phyloP scores from a whole-genome alignment of 2,329 filamentous ascomycete genomes.

The Orbilia quercus region DNA sequence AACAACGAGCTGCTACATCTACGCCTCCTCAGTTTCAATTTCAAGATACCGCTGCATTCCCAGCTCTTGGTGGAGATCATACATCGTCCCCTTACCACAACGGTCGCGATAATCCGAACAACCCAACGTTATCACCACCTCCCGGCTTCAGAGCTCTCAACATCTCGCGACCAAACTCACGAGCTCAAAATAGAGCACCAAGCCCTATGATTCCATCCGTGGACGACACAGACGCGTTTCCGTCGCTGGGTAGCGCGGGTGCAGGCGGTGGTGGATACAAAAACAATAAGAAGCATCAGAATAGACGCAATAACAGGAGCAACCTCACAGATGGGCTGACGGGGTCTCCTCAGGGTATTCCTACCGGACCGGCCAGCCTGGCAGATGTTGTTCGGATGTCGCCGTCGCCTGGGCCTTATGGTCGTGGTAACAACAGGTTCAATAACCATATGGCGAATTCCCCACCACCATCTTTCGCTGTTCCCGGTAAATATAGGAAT shows the following conservation, averaged over 20 bases:
- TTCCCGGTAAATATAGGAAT: conserved; percentile 52
- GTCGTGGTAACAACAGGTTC: conserved; percentile 44
- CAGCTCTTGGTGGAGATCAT: conserved; percentile 74
- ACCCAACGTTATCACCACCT: conserved; percentile 66
- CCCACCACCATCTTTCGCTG: conserved; percentile 42
- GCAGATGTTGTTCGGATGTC: conserved; percentile 97
- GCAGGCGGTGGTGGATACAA: conserved; percentile 61
- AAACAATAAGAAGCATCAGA: conserved; percentile 79
- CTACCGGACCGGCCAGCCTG: conserved; percentile 75
- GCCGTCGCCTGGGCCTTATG: conserved; percentile 75
- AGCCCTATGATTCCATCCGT: conserved; percentile 76
- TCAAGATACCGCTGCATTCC: conserved; percentile 86
- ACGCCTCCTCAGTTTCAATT: conserved; percentile 78
- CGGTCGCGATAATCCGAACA: conserved; percentile 57
- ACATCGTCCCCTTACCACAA: conserved; percentile 54
- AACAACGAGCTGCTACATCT: conserved; percentile 73
- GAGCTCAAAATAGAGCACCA: conserved; percentile 74
- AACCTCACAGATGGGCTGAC: conserved; percentile 76
- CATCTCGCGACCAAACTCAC: conserved; percentile 81
- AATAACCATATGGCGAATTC: conserved; percentile 53
- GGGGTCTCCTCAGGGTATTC: conserved; percentile 68
- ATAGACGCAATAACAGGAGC: conserved; percentile 81
- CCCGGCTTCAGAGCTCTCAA: conserved; percentile 76
- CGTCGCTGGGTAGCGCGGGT: conserved; percentile 76
- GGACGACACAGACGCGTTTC: conserved; percentile 95